These are phyloP conservation scores for Sphagnurus paluster DNA, from an alignment of 1,284 basidiomycete genomes.

Conservation along the genomic window DNA sequence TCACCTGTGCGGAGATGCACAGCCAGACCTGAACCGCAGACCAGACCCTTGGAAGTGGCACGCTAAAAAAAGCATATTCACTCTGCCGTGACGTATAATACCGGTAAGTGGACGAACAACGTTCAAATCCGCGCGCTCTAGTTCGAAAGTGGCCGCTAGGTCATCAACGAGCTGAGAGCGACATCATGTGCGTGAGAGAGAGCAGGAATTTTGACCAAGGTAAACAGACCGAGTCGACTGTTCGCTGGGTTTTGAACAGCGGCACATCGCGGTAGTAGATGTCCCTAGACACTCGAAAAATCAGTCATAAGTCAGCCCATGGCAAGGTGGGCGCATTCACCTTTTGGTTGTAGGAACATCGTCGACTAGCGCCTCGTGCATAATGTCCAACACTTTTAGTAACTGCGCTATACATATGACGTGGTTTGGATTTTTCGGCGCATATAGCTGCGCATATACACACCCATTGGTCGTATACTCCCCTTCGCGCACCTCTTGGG, in stretches of 20 bases:
- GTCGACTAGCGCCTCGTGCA: conserved; percentile 62
- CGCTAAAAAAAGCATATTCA: conserved; percentile 39
- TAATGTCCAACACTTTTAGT: conserved; percentile 57
- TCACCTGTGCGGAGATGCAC: conserved; percentile 63
- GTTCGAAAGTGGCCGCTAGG: conserved; percentile 75
- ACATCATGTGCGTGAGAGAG: not conserved
- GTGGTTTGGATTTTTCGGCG: conserved; percentile 9
- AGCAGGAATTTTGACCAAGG: not conserved
- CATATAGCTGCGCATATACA: conserved; percentile 23
- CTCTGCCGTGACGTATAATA: not conserved
- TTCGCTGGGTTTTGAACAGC: conserved; percentile 73
- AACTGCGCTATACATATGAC: conserved; percentile 54
- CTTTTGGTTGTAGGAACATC: conserved; percentile 67
- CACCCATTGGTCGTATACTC: conserved; percentile 57
- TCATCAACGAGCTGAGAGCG: conserved; percentile 82
- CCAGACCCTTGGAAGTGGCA: conserved; percentile 84
- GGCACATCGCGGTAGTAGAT: conserved; percentile 83
- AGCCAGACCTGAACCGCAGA: conserved; percentile 65
- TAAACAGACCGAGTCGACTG: conserved; percentile 68
- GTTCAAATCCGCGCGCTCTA: conserved; percentile 76
- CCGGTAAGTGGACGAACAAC: conserved; percentile 49
- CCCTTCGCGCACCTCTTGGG: conserved; percentile 41
- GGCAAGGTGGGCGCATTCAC: conserved; percentile 32
- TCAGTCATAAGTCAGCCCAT: not conserved
- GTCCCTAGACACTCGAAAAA: conserved; percentile 68